These are phyloP conservation scores for Vigna radiata DNA, from an alignment of 306 rosid genomes.

Conservation along the genomic window DNA sequence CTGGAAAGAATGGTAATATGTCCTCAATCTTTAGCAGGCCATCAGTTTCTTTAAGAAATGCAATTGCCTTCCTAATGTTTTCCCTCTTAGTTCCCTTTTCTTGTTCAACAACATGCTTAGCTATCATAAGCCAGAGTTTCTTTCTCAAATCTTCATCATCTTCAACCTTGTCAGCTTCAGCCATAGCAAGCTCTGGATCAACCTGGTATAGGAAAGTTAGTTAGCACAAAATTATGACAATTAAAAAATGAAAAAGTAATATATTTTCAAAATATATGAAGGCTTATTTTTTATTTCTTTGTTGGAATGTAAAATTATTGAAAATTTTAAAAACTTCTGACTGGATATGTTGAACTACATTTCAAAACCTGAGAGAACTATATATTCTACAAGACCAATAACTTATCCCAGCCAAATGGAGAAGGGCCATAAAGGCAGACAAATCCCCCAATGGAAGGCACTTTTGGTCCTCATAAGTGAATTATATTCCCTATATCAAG, in stretches of 20 bases:
- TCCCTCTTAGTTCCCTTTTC: constrained; percentile 98
- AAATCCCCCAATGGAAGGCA: not conserved
- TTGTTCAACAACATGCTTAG: constrained; percentile 92
- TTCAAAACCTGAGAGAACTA: constrained; percentile 37
- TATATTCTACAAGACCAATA: constrained; percentile 30
- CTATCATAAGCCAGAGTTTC: constrained; percentile 99
- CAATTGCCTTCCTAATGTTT: constrained; percentile 95
- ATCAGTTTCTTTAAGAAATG: constrained; percentile 98
- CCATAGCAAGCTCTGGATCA: constrained; percentile 99
- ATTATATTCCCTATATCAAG: constrained; percentile 4
- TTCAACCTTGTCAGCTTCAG: constrained; percentile 99
- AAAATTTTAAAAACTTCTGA: not conserved
- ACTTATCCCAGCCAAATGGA: constrained; percentile 24
- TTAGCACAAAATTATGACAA: constrained; percentile 6
- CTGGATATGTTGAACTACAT: constrained; percentile 35
- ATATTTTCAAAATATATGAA: not conserved
- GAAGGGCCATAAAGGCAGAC: not conserved
- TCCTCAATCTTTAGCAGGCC: constrained; percentile 97
- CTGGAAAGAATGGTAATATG: constrained; percentile 95
- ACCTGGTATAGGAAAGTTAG: constrained; percentile 61
- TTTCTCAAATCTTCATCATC: constrained; percentile 98
- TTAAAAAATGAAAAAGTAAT: not conserved
- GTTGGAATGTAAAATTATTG: not conserved
- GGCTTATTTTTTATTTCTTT: not conserved
- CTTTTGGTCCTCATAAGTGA: constrained; percentile 31